Evolutionary conservation across 2,329 filamentous ascomycete species (phyloP).

Genomic region (Colletotrichum aenigma): DNA sequence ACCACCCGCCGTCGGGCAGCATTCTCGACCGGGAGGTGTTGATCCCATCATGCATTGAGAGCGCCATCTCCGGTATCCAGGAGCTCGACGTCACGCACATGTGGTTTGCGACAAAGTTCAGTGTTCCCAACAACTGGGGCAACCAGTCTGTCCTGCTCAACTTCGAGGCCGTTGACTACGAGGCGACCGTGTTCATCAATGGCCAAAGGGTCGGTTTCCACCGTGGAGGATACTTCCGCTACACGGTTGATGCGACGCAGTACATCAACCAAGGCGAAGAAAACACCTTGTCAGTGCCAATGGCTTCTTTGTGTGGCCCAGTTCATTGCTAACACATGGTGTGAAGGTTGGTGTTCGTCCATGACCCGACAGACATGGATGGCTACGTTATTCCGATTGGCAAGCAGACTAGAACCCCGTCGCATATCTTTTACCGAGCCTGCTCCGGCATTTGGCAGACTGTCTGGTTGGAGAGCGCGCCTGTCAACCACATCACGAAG

Average conservation of each 20-base stretch:
- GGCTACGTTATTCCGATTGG: slow-evolving; percentile 66
- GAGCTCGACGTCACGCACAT: slow-evolving; percentile 43
- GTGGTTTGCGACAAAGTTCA: slow-evolving; percentile 57
- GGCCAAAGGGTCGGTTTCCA: slow-evolving; percentile 55
- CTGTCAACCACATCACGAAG: slow-evolving; percentile 59
- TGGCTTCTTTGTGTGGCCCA: not conserved
- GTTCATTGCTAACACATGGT: not conserved
- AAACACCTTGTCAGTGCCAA: slow-evolving; percentile 57
- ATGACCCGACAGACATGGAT: slow-evolving; percentile 67
- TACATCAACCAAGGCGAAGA: slow-evolving; percentile 40
- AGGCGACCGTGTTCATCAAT: slow-evolving; percentile 64
- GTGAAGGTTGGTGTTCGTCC: slow-evolving; percentile 64
- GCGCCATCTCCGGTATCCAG: slow-evolving; percentile 54
- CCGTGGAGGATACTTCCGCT: slow-evolving; percentile 66
- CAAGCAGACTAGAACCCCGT: slow-evolving; percentile 63
- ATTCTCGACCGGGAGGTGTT: slow-evolving; percentile 42
- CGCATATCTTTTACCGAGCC: slow-evolving; percentile 73
- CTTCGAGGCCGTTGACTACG: slow-evolving; percentile 64
- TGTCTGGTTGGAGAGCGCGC: slow-evolving; percentile 72
- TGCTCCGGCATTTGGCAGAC: slow-evolving; percentile 78
- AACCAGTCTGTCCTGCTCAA: slow-evolving; percentile 52
- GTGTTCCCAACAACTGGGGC: slow-evolving; percentile 51
- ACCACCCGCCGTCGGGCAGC: slow-evolving; percentile 24
- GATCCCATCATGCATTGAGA: slow-evolving; percentile 48
- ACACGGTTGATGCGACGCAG: slow-evolving; percentile 63